phyloP scores from a whole-genome alignment of 2,329 filamentous ascomycete species.

The Cladosporium sp. region DNA sequence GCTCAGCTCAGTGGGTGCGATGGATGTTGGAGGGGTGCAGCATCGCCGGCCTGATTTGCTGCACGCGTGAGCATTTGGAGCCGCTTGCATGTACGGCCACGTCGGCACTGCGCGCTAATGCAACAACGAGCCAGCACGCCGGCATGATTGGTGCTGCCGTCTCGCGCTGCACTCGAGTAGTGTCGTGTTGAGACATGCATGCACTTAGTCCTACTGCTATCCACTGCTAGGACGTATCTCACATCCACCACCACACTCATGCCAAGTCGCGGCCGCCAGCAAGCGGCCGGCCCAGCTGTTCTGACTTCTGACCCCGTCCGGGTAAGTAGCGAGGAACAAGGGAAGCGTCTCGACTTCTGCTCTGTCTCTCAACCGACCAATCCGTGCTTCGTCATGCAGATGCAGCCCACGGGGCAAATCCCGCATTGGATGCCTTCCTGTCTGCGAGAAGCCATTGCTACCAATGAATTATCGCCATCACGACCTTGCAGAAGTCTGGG shows the following conservation, averaged over 20 bases:
- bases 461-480: too few relatives aligned
- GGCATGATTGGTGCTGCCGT: constrained; percentile 2
- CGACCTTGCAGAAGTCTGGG: too few relatives aligned
- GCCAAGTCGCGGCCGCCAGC: background rate
- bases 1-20: background rate
- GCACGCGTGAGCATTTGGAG: background rate
- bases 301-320: too few relatives aligned
- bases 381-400: too few relatives aligned
- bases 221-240: too few relatives aligned
- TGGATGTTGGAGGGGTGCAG: background rate
- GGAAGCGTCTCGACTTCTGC: too few relatives aligned
- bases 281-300: background rate
- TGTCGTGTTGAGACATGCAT: constrained; percentile 12
- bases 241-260: background rate
- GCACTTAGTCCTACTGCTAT: background rate
- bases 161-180: background rate
- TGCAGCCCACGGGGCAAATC: too few relatives aligned
- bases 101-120: constrained; percentile 4
- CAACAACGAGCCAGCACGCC: background rate
- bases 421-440: too few relatives aligned
- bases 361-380: too few relatives aligned
- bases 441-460: too few relatives aligned
- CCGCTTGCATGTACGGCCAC: background rate
- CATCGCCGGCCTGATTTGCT: background rate
- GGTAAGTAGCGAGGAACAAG: too few relatives aligned